Conservation (phyloP, 164 flowering plant species). For the Vitis rupestris region DNA sequence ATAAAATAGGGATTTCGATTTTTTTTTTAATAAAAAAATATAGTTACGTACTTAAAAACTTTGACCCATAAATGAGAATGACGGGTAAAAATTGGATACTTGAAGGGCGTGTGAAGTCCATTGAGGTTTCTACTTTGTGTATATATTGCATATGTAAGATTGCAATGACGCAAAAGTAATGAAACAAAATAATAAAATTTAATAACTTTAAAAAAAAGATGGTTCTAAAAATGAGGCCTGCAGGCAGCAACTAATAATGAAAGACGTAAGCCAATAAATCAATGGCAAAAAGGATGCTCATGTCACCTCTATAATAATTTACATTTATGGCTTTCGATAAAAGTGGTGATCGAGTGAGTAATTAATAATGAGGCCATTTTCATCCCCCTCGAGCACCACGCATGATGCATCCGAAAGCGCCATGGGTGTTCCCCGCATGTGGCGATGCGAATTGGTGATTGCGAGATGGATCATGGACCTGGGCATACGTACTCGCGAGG, state of each 20-base stretch:
- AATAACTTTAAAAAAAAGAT: not conserved
- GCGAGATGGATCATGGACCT: not conserved
- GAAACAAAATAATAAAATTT: not conserved
- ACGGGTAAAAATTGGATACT: too few species aligned
- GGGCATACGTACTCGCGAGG: not conserved
- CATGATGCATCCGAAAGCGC: too few species aligned
- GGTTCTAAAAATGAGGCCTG: not conserved
- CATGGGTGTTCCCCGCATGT: too few species aligned
- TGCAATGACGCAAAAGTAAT: too few species aligned
- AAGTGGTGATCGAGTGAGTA: not conserved
- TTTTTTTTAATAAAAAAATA: too few species aligned
- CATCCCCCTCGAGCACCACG: not conserved
- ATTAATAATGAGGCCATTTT: not conserved
- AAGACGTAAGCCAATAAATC: constrained; percentile 16
- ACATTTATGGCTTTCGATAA: not conserved
- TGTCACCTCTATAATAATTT: constrained; percentile 9
- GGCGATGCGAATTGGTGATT: too few species aligned
- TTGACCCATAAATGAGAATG: too few species aligned
- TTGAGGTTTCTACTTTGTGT: too few species aligned
- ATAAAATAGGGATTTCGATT: too few species aligned
- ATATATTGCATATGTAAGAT: too few species aligned
- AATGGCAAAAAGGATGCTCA: not conserved
- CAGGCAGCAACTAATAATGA: constrained; percentile 2
- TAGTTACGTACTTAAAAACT: too few species aligned
- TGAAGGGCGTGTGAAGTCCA: too few species aligned